Conservation (phyloP, 257 asterid genomes). For the Buddleja alternifolia region DNA sequence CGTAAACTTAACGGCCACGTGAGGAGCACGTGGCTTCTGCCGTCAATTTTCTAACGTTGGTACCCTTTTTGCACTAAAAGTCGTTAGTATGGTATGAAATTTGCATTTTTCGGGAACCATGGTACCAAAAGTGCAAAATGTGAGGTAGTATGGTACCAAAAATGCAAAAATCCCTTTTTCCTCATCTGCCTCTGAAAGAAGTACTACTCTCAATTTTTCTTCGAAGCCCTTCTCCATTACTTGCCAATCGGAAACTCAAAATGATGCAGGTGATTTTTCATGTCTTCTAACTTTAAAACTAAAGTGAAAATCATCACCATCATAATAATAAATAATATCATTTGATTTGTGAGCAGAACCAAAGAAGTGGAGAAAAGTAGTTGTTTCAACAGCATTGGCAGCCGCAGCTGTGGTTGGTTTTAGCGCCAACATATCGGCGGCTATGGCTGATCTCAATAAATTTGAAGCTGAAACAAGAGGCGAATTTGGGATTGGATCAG, state of each 20-base stretch:
- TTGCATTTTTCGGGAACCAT: too few relatives aligned
- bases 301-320: too few relatives aligned
- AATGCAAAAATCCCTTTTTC: too few relatives aligned
- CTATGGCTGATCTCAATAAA: conserved; percentile 88
- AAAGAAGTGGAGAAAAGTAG: conserved; percentile 63
- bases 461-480: conserved; percentile 96
- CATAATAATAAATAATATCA: too few relatives aligned
- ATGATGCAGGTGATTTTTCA: conserved; percentile 36
- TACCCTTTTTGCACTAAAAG: too few relatives aligned
- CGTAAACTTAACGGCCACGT: too few relatives aligned
- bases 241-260: conserved; percentile 41
- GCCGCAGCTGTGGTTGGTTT: conserved; percentile 79
- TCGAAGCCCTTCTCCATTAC: conserved; percentile 44
- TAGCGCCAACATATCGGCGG: conserved; percentile 55
- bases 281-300: background rate
- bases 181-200: conserved; percentile 29
- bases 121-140: too few relatives aligned
- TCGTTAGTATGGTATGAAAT: too few relatives aligned
- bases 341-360: too few relatives aligned
- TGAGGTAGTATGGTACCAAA: too few relatives aligned
- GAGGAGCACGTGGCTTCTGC: too few relatives aligned
- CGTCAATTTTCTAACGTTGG: too few relatives aligned
- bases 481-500: conserved; percentile 96
- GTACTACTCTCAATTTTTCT: conserved; percentile 30
- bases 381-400: conserved; percentile 75